These are phyloP conservation scores for Aegilops tauschii DNA, from an alignment of 176 grass and related monocot species.

Conservation along the genomic window DNA sequence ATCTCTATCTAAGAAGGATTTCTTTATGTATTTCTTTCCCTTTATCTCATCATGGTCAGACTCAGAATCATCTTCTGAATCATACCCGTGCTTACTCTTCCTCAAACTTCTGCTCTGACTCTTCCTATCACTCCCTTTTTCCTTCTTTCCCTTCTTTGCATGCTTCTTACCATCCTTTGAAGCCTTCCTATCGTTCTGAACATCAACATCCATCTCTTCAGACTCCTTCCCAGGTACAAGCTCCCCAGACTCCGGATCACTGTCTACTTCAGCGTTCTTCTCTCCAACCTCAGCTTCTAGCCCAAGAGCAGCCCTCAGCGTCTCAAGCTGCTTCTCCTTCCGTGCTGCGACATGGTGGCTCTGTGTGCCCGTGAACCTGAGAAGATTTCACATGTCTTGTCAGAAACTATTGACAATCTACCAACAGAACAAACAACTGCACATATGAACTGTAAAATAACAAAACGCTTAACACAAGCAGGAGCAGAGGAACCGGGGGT, in stretches of 20 bases:
- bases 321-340: slow-evolving; percentile 94
- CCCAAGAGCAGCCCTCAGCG: slow-evolving; percentile 65
- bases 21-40: slow-evolving; percentile 42
- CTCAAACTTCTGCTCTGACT: slow-evolving; percentile 23
- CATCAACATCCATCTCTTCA: slow-evolving; percentile 35
- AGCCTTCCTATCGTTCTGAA: slow-evolving; percentile 27
- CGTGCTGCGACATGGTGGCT: slow-evolving; percentile 83
- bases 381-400: background rate
- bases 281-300: slow-evolving; percentile 39
- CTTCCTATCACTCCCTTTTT: slow-evolving; percentile 22
- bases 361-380: slow-evolving; percentile 73
- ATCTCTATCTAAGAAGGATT: slow-evolving; percentile 35
- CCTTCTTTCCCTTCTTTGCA: slow-evolving; percentile 47
- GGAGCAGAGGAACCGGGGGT: background rate
- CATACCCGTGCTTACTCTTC: slow-evolving; percentile 39
- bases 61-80: slow-evolving; percentile 42
- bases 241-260: slow-evolving; percentile 91
- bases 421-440: background rate
- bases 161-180: slow-evolving; percentile 1
- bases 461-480: background rate
- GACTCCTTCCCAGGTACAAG: slow-evolving; percentile 62
- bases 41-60: slow-evolving; percentile 34
- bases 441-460: background rate
- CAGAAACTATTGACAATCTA: background rate
- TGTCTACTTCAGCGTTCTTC: slow-evolving; percentile 52